Base-by-base conservation (phyloP, 495 filamentous ascomycete genomes). In the Xylaria longipes region DNA sequence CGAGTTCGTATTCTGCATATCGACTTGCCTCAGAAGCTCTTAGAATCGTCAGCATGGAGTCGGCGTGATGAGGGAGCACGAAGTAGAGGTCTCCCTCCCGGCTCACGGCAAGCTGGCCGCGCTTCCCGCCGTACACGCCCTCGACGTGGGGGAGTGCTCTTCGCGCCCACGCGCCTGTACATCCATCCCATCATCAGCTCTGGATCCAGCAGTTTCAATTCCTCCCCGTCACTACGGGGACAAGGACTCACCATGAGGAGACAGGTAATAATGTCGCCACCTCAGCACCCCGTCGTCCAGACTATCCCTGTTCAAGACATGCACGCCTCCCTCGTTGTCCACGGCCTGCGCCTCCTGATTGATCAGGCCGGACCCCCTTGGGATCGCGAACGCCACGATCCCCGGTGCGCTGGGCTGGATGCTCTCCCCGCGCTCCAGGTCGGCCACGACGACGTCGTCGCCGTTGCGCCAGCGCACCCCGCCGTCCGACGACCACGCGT, bases 291-390 rank as follows among this genome's bases (percentile, higher is more conserved):
- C 82, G 45, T 74, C 75, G 12, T 75, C 52, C 0, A 73, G 74
- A 14, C 50, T 65, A 45, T 86, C 82, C 0, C 84, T 73, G 45
- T 86, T 87, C 54, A 86, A 66, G 3, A 87, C 84, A 45, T 86
- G 85, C 56, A 87, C 81, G 7, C 83, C 78, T 0, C 85, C 85
- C 0, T 76, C 79, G 7, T 45, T 22, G 35, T 86, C 84, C 27
- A 84, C 83, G 1, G 81, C 77, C 68, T 87, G 83, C 25, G 81
- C 81, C 74, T 87, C 85, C 73, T 87, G 85, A 50, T 86, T 87
- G 60, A 80, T 75, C 33, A 87, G 75, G 0, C 85, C 84, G 14
- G 71, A 79, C 0, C 75, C 75, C 71, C 82, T 84, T 9, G 80
- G 78, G 31, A 86, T 82, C 4, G 70, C 69, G 43, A 83, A 83